Conservation (phyloP, 139 green algal genomes). For the Chlamydomonas applanata region DNA sequence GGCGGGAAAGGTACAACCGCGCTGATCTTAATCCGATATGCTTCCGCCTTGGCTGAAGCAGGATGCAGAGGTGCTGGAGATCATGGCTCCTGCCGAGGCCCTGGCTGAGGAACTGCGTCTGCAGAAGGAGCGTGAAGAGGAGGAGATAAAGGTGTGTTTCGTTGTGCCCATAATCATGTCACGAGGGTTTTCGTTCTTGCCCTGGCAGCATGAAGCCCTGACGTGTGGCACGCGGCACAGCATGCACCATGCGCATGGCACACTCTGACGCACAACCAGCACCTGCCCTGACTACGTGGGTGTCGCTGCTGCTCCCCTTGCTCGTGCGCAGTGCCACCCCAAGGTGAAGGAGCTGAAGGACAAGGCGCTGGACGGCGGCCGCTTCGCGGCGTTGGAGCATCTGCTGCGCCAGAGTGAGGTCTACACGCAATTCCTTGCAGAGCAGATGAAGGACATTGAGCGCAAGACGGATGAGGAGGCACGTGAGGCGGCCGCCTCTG, state of each 20-base stretch:
- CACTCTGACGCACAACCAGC: background rate
- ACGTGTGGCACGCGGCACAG: background rate
- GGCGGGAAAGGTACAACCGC: no score
- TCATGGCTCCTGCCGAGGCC: slow-evolving; percentile 47
- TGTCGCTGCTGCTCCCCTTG: background rate
- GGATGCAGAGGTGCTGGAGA: slow-evolving; percentile 50
- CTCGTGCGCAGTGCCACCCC: background rate
- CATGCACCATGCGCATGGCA: background rate
- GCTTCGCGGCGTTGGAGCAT: slow-evolving; percentile 9
- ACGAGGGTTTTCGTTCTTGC: background rate
- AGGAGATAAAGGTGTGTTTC: slow-evolving; percentile 15
- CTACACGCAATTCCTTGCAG: slow-evolving; percentile 85
- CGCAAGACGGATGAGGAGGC: slow-evolving; percentile 11
- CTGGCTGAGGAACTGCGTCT: slow-evolving; percentile 66
- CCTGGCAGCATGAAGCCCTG: background rate
- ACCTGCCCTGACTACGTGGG: background rate
- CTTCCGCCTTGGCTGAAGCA: slow-evolving; percentile 8
- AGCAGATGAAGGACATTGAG: slow-evolving; percentile 68
- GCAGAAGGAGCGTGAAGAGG: slow-evolving; percentile 36
- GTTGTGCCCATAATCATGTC: no score
- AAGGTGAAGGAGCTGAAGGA: background rate
- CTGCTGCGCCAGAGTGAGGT: slow-evolving; percentile 69
- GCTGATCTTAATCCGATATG: no score
- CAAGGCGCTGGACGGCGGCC: background rate
- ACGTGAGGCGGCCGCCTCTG: background rate